Base-by-base conservation (phyloP, 768 basidiomycete species). In the Suillus bovinus region DNA sequence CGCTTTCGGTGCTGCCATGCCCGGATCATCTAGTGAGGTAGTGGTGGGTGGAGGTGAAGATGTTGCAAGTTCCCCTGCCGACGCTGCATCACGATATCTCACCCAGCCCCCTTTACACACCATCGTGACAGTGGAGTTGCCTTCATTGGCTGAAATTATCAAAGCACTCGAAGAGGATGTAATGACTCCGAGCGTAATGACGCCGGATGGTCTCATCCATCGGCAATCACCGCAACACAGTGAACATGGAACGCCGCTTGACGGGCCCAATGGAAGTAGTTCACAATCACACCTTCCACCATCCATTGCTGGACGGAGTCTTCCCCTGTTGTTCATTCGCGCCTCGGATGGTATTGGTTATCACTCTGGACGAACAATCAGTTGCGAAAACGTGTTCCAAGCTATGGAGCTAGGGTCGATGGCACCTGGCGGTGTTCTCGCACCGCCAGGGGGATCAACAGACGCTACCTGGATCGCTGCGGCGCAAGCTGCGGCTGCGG, bases 91-190 rank as follows among this genome's bases (percentile, higher is more conserved):
- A 47, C 81, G 89, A 56, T 90, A 82, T 67, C 76, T 86, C 59
- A 73, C 82, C 8, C 72, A 80, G 8, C 77, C 80, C 3, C 80
- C 87, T 10, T 63, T 91, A 65, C 93, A 94, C 72, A 90, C 89
- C 3, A 86, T 93, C 54, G 89, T 95, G 57, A 84, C 91, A 31
- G 91, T 96, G 56, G 91, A 95, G 63, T 84, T 96, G 84, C 94
- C 94, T 24, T 81, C 86, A 6, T 72, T 94, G 50, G 73, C 77
- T 8, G 91, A 93, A 59, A 86, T 96, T 49, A 81, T 94, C 68
- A 87, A 89, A 67, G 87, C 90, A 10, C 80, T 95, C 20, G 86
- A 91, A 67, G 89, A 92, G 60, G 89, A 91, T 68, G 80, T 81
- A 9, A 68, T 85, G 14, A 79, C 87, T 1, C 67, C 80, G 9